Conservation (phyloP, 306 rosid species). For the Vicia faba region DNA sequence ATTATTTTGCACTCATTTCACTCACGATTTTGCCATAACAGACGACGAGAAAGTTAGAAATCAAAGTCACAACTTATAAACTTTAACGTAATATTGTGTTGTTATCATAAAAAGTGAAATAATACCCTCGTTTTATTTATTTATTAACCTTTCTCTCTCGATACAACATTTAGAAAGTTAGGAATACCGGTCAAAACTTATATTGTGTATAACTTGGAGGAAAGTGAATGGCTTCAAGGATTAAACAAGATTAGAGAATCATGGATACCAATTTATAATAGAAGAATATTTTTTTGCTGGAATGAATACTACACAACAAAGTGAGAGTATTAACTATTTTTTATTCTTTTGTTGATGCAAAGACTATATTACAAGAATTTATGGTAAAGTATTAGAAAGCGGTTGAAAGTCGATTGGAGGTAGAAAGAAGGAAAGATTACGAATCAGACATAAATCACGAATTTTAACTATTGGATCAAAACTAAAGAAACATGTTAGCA, state of each 20-base stretch:
- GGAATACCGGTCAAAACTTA: too few species aligned
- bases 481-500: slow-evolving; percentile 3
- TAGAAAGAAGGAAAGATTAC: not conserved
- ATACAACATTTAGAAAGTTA: too few species aligned
- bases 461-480: not conserved
- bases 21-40: too few species aligned
- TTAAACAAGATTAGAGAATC: not conserved
- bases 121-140: too few species aligned
- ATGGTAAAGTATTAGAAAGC: not conserved
- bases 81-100: too few species aligned
- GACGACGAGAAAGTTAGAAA: too few species aligned
- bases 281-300: not conserved
- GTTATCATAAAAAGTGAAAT: too few species aligned
- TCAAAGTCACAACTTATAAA: too few species aligned
- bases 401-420: not conserved
- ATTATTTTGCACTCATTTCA: too few species aligned
- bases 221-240: too few species aligned
- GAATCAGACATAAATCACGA: not conserved
- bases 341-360: not conserved
- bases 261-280: not conserved
- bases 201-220: not conserved
- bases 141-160: too few species aligned
- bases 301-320: not conserved
- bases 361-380: slow-evolving; percentile 1
- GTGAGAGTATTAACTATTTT: not conserved